Percentiles rank a stretch among this genome's conserved stretches.
phyloP scores from a whole-genome alignment of 495 filamentous ascomycete species.

The Trichoderma reesei region DNA sequence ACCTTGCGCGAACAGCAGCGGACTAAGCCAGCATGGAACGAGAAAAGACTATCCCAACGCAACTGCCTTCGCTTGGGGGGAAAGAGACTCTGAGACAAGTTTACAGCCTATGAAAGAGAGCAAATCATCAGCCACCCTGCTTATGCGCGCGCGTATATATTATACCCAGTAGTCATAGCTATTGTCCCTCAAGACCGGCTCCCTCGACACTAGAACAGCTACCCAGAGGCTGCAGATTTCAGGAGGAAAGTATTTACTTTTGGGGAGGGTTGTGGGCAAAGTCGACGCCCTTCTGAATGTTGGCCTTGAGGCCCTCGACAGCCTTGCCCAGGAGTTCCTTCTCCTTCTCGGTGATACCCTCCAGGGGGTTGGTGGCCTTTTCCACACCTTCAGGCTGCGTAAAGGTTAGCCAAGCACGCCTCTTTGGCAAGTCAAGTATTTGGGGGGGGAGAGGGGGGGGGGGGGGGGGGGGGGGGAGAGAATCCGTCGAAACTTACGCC shows the following conservation, averaged over 20 bases:
- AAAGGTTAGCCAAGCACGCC: constrained; percentile 20
- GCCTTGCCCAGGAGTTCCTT: constrained; percentile 71
- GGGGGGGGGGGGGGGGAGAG: not conserved
- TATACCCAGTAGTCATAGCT: constrained; percentile 9
- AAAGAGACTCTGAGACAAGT: constrained; percentile 14
- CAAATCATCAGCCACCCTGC: constrained; percentile 27
- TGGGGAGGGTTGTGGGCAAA: constrained; percentile 76
- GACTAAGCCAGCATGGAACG: not conserved
- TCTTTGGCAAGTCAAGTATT: not conserved
- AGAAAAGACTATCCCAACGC: not conserved
- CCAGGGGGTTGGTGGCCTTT: constrained; percentile 72
- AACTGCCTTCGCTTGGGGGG: not conserved
- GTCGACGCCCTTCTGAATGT: constrained; percentile 86
- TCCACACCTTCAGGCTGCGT: constrained; percentile 67
- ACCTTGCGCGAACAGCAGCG: not conserved
- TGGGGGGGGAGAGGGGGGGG: not conserved
- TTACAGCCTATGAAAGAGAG: constrained; percentile 27
- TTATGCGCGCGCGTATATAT: constrained; percentile 10
- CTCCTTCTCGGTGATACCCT: constrained; percentile 65
- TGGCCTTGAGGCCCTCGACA: constrained; percentile 70
- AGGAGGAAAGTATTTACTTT: constrained; percentile 44
- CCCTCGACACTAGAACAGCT: constrained; percentile 6
- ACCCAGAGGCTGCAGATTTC: constrained; percentile 11
- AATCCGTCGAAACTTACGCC: constrained; percentile 53
- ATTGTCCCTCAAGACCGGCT: constrained; percentile 2